phyloP scores from a whole-genome alignment of 108 stramenopile species.

The Nitzschia inconspicua region DNA sequence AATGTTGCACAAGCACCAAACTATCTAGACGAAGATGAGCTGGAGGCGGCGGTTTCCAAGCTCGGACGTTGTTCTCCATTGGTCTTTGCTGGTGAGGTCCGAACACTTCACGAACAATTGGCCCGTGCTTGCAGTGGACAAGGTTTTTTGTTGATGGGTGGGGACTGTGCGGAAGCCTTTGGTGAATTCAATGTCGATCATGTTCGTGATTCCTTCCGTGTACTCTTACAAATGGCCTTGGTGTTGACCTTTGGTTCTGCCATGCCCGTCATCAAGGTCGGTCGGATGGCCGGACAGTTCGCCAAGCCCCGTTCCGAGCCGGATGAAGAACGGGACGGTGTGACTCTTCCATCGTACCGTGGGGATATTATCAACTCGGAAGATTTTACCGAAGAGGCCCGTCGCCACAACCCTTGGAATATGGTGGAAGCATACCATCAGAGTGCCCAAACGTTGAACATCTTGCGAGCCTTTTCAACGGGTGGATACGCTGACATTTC shows the following conservation, averaged over 20 bases:
- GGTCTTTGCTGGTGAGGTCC: constrained; percentile 92
- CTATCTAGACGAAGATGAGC: constrained; percentile 72
- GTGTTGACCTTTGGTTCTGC: constrained; percentile 94
- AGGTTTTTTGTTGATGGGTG: constrained; percentile 98
- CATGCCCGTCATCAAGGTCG: constrained; percentile 96
- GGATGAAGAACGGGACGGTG: constrained; percentile 82
- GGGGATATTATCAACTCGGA: constrained; percentile 97
- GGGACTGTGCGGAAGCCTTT: constrained; percentile 98
- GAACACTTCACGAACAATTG: constrained; percentile 86
- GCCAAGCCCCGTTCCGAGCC: constrained; percentile 95
- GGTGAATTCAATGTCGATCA: constrained; percentile 93
- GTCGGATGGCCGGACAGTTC: constrained; percentile 97
- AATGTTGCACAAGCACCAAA: constrained; percentile 77
- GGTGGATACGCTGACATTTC: constrained; percentile 96
- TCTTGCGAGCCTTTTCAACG: constrained; percentile 92
- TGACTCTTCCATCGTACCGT: constrained; percentile 88
- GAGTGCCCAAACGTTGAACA: constrained; percentile 94
- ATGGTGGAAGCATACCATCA: constrained; percentile 92
- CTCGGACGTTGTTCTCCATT: constrained; percentile 70
- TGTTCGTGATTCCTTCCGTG: constrained; percentile 92
- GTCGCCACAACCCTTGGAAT: constrained; percentile 79
- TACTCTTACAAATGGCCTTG: constrained; percentile 92
- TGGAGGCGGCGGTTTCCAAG: constrained; percentile 45
- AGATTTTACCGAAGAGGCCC: constrained; percentile 89
- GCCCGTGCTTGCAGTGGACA: constrained; percentile 92